phyloP scores from a whole-genome alignment of 768 basidiomycete genomes.

The Suillus sp. region DNA sequence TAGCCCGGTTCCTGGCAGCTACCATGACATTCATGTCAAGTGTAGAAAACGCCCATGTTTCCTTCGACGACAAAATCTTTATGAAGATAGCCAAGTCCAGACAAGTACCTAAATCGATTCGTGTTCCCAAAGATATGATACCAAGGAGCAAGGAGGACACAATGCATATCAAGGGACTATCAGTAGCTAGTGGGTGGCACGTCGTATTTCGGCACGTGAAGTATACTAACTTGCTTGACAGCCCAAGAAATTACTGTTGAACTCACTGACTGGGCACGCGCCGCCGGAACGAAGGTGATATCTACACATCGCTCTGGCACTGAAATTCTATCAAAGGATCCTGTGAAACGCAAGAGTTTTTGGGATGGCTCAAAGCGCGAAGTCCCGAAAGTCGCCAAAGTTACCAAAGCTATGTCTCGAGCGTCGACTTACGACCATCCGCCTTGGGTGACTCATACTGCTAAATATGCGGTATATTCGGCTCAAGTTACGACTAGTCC shows the following conservation, averaged over 20 bases:
- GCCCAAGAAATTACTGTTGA: slow-evolving; percentile 77
- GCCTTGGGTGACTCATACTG: not conserved
- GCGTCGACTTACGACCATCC: not conserved
- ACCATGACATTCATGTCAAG: slow-evolving; percentile 51
- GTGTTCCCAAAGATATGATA: not conserved
- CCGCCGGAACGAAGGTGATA: slow-evolving; percentile 59
- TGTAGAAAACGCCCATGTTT: slow-evolving; percentile 26
- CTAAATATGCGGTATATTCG: slow-evolving; percentile 19
- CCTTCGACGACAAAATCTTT: slow-evolving; percentile 6
- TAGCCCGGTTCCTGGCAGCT: slow-evolving; percentile 49
- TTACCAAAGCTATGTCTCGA: not conserved
- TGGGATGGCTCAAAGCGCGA: slow-evolving; percentile 4
- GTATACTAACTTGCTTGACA: slow-evolving; percentile 23
- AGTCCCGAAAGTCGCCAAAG: not conserved
- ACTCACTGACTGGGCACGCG: slow-evolving; percentile 74
- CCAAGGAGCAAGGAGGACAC: not conserved
- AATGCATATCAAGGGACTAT: not conserved
- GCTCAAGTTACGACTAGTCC: slow-evolving; percentile 54
- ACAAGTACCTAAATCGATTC: not conserved
- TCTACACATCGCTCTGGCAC: slow-evolving; percentile 28
- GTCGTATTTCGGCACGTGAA: not conserved
- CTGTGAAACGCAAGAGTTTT: slow-evolving; percentile 10
- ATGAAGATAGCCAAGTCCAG: slow-evolving; percentile 3
- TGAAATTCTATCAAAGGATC: not conserved
- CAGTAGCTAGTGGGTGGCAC: not conserved